Conservation (phyloP, 805 yeast species). For the Pichia ethanolica region DNA sequence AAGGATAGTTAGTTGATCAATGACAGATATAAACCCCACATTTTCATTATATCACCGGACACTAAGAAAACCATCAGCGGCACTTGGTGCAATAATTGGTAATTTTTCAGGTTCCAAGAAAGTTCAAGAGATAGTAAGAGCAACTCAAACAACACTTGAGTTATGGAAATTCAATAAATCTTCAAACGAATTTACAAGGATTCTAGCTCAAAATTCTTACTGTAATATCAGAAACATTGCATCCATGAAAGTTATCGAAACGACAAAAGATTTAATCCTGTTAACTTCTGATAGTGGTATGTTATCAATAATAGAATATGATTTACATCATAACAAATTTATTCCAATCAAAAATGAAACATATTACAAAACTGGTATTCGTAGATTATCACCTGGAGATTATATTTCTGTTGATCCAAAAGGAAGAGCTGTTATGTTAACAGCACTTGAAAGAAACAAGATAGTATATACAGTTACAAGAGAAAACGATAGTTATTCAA, state of each 20-base stretch:
- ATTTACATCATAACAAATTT: slow-evolving; percentile 28
- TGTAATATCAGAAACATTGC: slow-evolving; percentile 50
- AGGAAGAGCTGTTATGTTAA: slow-evolving; percentile 60
- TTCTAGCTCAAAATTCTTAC: slow-evolving; percentile 42
- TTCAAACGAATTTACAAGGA: slow-evolving; percentile 45
- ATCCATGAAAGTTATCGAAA: slow-evolving; percentile 46
- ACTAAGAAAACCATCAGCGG: slow-evolving; percentile 50
- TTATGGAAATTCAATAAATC: slow-evolving; percentile 45
- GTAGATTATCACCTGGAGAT: slow-evolving; percentile 71
- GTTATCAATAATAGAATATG: slow-evolving; percentile 37
- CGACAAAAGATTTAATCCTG: slow-evolving; percentile 49
- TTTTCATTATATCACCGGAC: slow-evolving; percentile 64
- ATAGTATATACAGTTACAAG: slow-evolving; percentile 58
- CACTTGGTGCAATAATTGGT: slow-evolving; percentile 55
- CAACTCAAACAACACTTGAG: slow-evolving; percentile 47
- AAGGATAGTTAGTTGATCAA: too few relatives aligned
- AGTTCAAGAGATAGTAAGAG: slow-evolving; percentile 56
- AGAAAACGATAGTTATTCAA: slow-evolving; percentile 27
- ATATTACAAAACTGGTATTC: slow-evolving; percentile 63
- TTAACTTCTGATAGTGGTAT: slow-evolving; percentile 79
- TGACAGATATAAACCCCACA: slow-evolving; percentile 25
- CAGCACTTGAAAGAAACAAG: slow-evolving; percentile 69
- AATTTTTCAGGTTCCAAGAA: slow-evolving; percentile 49
- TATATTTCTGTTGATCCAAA: slow-evolving; percentile 63
- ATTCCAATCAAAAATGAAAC: slow-evolving; percentile 50